Evolutionary conservation across 306 rosid genomes (phyloP).

Genomic region (Nissolia schottii): DNA sequence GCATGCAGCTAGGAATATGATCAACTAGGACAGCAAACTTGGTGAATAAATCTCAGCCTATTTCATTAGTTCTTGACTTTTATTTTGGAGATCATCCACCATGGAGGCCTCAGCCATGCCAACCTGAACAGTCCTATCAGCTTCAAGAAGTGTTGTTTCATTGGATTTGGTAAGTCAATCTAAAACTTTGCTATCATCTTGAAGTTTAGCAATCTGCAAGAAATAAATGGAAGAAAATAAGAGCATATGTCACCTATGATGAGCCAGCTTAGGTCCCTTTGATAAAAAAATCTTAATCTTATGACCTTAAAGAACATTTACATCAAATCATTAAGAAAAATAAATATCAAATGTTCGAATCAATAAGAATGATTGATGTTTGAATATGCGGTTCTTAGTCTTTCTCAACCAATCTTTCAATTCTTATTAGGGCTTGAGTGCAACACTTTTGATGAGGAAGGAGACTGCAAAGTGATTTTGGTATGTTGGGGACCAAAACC

Average conservation of each 20-base stretch:
- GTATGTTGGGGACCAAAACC: too few relatives aligned
- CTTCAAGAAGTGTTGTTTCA: constrained; percentile 95
- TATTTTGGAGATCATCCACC: constrained; percentile 99
- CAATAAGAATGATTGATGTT: too few relatives aligned
- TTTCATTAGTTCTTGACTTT: constrained; percentile 92
- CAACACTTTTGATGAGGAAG: too few relatives aligned
- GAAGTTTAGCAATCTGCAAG: constrained; percentile 90
- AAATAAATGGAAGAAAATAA: constrained; percentile 25
- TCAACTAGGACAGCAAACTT: constrained; percentile 7
- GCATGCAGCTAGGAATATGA: constrained; percentile 15
- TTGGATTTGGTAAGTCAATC: constrained; percentile 97
- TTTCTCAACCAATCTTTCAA: too few relatives aligned
- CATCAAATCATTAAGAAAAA: too few relatives aligned
- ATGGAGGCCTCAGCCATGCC: constrained; percentile 97
- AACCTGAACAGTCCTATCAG: constrained; percentile 91
- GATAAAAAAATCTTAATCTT: too few relatives aligned
- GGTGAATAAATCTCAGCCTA: constrained; percentile 82
- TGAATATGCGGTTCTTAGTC: too few relatives aligned
- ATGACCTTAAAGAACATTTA: too few relatives aligned
- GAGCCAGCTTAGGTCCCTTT: not conserved
- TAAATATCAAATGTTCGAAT: too few relatives aligned
- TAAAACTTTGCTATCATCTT: constrained; percentile 92
- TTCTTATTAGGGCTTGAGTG: too few relatives aligned
- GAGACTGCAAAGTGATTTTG: too few relatives aligned
- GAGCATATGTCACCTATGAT: constrained; percentile 4